Conservation (phyloP, 352 stramenopile species). For the Pythium angustatum region DNA sequence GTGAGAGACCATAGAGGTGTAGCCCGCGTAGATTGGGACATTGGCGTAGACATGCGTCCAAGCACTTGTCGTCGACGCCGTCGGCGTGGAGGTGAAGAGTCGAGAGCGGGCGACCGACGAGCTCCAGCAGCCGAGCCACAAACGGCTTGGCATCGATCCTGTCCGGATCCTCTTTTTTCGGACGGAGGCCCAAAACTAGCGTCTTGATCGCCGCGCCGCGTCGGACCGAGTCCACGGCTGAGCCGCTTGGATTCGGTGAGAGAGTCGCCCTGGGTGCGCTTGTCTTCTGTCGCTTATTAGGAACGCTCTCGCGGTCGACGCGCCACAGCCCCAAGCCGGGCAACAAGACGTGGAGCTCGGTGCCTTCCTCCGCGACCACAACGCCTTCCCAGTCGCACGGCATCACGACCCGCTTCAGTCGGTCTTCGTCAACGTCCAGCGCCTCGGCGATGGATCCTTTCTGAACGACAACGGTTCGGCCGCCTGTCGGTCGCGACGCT, state of each 20-base stretch:
- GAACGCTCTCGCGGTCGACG: background rate
- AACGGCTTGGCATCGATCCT: slow-evolving; percentile 7
- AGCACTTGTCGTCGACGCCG: background rate
- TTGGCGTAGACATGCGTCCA: slow-evolving; percentile 1
- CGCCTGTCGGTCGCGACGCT: background rate
- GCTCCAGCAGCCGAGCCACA: background rate
- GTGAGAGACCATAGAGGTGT: background rate
- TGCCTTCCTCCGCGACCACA: background rate
- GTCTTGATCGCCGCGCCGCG: background rate
- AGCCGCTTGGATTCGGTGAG: background rate
- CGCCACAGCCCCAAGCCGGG: slow-evolving; percentile 11
- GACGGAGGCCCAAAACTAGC: slow-evolving; percentile 5
- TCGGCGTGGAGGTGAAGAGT: background rate
- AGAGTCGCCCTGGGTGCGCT: background rate
- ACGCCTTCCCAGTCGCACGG: slow-evolving; percentile 9
- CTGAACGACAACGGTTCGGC: background rate
- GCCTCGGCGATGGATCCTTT: background rate
- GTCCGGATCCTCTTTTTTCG: background rate
- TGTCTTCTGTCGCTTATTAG: slow-evolving; percentile 6
- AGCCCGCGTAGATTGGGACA: slow-evolving; percentile 7
- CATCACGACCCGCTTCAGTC: background rate
- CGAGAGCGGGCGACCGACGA: background rate
- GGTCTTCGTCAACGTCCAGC: background rate
- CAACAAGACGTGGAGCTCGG: background rate
- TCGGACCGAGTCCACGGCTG: background rate